These are phyloP conservation scores for Pezicula neosporulosa DNA, from an alignment of 2,329 filamentous ascomycete genomes.

Conservation along the genomic window DNA sequence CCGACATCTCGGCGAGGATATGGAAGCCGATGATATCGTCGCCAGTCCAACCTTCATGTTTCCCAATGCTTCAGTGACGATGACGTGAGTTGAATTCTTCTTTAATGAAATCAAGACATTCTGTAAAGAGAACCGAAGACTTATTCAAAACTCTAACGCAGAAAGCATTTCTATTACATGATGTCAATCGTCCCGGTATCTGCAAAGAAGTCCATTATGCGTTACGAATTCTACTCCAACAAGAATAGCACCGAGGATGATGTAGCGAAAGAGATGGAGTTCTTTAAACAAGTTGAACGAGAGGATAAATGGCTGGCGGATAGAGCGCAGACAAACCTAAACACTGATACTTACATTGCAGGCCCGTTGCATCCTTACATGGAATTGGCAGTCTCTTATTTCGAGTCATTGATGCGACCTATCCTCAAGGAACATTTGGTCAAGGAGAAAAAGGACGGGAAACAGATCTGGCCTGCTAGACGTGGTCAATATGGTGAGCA, in stretches of 20 bases:
- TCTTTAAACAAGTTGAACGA: conserved; percentile 48
- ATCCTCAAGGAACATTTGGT: too few relatives aligned
- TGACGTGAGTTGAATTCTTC: not conserved
- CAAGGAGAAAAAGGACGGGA: too few relatives aligned
- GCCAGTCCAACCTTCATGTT: not conserved
- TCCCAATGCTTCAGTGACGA: not conserved
- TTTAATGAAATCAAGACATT: not conserved
- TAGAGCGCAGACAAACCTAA: conserved; percentile 45
- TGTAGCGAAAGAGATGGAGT: conserved; percentile 41
- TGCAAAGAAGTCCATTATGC: conserved; percentile 38
- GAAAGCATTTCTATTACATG: conserved; percentile 47
- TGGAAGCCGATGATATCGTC: not conserved
- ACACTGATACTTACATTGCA: conserved; percentile 46
- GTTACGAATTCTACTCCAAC: conserved; percentile 49
- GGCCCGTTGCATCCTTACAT: conserved; percentile 49
- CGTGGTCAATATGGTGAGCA: too few relatives aligned
- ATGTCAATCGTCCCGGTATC: conserved; percentile 45
- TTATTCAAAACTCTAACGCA: conserved; percentile 11
- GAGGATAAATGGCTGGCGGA: conserved; percentile 50
- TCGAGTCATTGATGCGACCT: too few relatives aligned
- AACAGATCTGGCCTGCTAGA: too few relatives aligned
- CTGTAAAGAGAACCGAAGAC: not conserved
- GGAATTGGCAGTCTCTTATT: conserved; percentile 31
- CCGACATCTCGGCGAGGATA: too few relatives aligned
- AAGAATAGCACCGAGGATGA: conserved; percentile 41